Conservation (phyloP, 768 basidiomycete species). For the Lactarius sp. region DNA sequence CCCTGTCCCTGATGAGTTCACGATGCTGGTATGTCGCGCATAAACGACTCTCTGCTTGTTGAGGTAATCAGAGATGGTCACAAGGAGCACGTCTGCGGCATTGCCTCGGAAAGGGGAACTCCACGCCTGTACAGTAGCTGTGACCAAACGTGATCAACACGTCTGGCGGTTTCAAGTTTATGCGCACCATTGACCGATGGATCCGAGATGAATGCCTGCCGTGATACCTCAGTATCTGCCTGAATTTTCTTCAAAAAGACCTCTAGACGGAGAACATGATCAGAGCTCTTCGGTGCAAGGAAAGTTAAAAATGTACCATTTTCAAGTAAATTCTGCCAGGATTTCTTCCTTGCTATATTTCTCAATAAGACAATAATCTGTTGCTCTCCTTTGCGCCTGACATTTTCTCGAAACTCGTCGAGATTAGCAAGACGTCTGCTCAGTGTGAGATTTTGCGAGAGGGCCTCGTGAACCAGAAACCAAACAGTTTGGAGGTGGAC, state of each 20-base stretch:
- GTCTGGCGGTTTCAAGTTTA: background rate
- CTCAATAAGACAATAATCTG: background rate
- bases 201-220: background rate
- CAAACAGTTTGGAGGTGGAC: too few species aligned
- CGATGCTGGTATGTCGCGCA: background rate
- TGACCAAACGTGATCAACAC: background rate
- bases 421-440: too few species aligned
- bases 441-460: too few species aligned
- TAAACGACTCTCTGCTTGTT: background rate
- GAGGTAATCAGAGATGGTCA: background rate
- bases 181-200: background rate
- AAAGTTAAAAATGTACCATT: background rate
- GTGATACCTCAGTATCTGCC: background rate
- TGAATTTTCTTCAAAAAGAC: background rate
- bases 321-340: background rate
- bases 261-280: background rate
- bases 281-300: background rate
- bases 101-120: background rate
- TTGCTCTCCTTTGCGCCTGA: background rate
- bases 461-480: too few species aligned
- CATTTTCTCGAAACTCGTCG: background rate
- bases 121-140: background rate
- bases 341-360: background rate
- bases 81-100: background rate
- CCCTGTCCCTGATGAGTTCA: conserved; percentile 3